A percentile compares a stretch with the other conserved stretches of the same genome.
Evolutionary conservation across 768 basidiomycete species (phyloP).

Genomic region (Agrocybe chaxingu): DNA sequence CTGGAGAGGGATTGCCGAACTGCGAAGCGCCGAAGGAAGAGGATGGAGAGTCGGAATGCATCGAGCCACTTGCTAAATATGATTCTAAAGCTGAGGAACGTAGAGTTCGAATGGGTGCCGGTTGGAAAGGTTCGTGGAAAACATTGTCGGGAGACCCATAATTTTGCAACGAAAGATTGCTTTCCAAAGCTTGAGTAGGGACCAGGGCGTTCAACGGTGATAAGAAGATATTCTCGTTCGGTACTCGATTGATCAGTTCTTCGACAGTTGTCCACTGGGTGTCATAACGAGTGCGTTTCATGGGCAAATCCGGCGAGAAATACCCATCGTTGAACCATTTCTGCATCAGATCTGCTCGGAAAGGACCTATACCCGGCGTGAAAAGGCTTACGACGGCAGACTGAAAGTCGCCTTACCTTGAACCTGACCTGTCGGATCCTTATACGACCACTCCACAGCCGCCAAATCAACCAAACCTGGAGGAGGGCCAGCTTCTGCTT

Average conservation of each 20-base stretch:
- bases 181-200: slow-evolving; percentile 54
- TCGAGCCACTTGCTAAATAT: slow-evolving; percentile 50
- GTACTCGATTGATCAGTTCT: slow-evolving; percentile 49
- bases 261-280: slow-evolving; percentile 64
- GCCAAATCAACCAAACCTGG: slow-evolving; percentile 52
- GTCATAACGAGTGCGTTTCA: slow-evolving; percentile 78
- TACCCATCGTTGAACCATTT: slow-evolving; percentile 93
- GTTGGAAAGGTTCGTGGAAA: slow-evolving; percentile 60
- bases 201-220: slow-evolving; percentile 39
- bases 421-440: slow-evolving; percentile 87
- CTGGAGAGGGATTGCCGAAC: slow-evolving; percentile 68
- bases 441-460: slow-evolving; percentile 84
- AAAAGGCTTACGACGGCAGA: too few species aligned
- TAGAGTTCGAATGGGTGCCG: slow-evolving; percentile 58
- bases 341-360: slow-evolving; percentile 87
- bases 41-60: slow-evolving; percentile 65
- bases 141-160: slow-evolving; percentile 24
- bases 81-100: slow-evolving; percentile 66
- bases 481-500: slow-evolving; percentile 28
- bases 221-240: slow-evolving; percentile 62
- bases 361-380: slow-evolving; percentile 60
- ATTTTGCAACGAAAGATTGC: slow-evolving; percentile 44
- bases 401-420: slow-evolving; percentile 56
- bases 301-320: slow-evolving; percentile 77
- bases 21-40: slow-evolving; percentile 66